Percentiles rank a stretch among this genome's conserved stretches.
These are phyloP conservation scores for Solanum acaule DNA, from an alignment of 257 asterid genomes.

Conservation along the genomic window DNA sequence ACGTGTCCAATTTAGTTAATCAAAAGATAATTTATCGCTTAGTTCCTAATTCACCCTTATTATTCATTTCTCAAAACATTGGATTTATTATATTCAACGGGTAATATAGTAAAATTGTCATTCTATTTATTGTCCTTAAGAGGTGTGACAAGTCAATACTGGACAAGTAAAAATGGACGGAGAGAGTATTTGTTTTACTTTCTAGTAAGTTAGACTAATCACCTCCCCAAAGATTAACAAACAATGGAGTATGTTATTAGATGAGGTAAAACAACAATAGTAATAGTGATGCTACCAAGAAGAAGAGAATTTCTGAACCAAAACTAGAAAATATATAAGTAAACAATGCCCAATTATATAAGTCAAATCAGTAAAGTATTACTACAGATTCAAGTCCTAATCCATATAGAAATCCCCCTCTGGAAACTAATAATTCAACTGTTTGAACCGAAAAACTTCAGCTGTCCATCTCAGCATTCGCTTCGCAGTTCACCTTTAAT, in stretches of 20 bases:
- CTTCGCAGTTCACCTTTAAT: not conserved
- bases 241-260: not conserved
- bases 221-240: not conserved
- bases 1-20: not conserved
- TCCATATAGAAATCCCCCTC: not conserved
- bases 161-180: not conserved
- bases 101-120: not conserved
- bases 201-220: not conserved
- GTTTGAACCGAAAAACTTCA: not conserved
- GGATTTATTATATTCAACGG: not conserved
- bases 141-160: not conserved
- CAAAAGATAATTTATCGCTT: not conserved
- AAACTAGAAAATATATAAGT: not conserved
- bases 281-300: not conserved
- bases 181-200: not conserved
- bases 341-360: not conserved
- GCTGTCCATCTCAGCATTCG: not conserved
- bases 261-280: not conserved
- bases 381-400: not conserved
- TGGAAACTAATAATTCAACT: not conserved
- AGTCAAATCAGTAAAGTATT: not conserved
- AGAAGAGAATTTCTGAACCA: not conserved
- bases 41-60: not conserved
- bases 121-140: no score
- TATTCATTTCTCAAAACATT: not conserved